These are phyloP conservation scores for Collybia sordida DNA, from an alignment of 768 basidiomycete species.

Conservation along the genomic window DNA sequence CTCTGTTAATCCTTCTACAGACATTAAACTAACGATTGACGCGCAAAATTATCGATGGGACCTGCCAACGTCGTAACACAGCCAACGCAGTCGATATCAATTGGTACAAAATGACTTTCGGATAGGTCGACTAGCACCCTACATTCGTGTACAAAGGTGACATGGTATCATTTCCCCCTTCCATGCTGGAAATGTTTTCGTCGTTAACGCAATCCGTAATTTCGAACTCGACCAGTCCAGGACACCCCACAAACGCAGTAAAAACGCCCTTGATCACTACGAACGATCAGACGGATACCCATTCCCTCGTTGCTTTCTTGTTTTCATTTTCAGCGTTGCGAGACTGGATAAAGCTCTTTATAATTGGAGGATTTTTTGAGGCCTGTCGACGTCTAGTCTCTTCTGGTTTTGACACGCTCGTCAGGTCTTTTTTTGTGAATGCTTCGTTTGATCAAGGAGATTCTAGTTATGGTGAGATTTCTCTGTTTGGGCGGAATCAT, in stretches of 20 bases:
- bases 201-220: not conserved
- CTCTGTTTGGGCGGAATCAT: not conserved
- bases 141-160: no score
- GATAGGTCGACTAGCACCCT: no score
- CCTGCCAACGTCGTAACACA: no score
- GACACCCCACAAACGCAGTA: not conserved
- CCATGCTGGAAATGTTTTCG: slow-evolving; percentile 9
- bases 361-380: slow-evolving; percentile 54
- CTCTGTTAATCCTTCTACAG: no score
- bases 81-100: no score
- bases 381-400: slow-evolving; percentile 39
- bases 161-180: slow-evolving; percentile 8
- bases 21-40: no score
- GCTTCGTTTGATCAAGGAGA: slow-evolving; percentile 48
- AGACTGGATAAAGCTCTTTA: slow-evolving; percentile 52
- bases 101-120: no score
- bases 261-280: not conserved
- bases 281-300: slow-evolving; percentile 7
- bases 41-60: no score
- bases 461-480: slow-evolving; percentile 21
- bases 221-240: not conserved
- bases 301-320: slow-evolving; percentile 15
- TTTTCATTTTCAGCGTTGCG: slow-evolving; percentile 42
- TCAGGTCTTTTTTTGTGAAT: slow-evolving; percentile 48
- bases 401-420: slow-evolving; percentile 30